A percentile compares a stretch with the other conserved stretches of the same genome.
These are phyloP conservation scores for Clohesyomyces aquaticus DNA, from an alignment of 495 filamentous ascomycete genomes.

Conservation along the genomic window DNA sequence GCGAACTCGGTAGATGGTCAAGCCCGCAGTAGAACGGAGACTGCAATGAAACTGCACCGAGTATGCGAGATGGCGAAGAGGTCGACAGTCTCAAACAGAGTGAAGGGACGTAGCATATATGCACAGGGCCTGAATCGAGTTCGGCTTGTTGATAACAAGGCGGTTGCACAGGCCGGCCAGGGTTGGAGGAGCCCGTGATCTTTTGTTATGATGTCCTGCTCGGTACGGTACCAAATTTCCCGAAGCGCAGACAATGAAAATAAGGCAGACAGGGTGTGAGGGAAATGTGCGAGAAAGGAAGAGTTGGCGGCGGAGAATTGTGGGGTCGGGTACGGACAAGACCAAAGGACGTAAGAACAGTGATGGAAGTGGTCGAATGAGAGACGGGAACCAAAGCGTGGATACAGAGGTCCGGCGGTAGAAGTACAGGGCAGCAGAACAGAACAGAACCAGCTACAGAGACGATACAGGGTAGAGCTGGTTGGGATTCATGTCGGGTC, in stretches of 20 bases:
- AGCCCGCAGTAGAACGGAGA: neutral
- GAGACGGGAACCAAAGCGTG: neutral
- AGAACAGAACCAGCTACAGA: slow-evolving; percentile 17
- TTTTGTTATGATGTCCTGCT: slow-evolving; percentile 17
- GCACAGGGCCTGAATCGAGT: slow-evolving; percentile 29
- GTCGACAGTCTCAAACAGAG: slow-evolving; percentile 6
- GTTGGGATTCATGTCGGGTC: slow-evolving; percentile 33
- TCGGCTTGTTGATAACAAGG: slow-evolving; percentile 22
- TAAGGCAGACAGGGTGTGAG: slow-evolving; percentile 4
- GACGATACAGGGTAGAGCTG: slow-evolving; percentile 32
- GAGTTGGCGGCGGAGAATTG: slow-evolving; percentile 25
- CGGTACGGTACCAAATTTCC: slow-evolving; percentile 26
- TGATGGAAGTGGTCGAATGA: slow-evolving; percentile 19
- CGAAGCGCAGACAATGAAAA: slow-evolving; percentile 17
- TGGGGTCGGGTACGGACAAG: slow-evolving; percentile 7
- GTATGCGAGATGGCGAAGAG: neutral
- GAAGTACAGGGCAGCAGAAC: slow-evolving; percentile 30
- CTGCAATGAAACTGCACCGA: slow-evolving; percentile 17
- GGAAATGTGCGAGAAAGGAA: slow-evolving; percentile 16
- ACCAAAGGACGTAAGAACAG: slow-evolving; percentile 22
- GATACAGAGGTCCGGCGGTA: slow-evolving; percentile 27
- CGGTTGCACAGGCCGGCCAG: slow-evolving; percentile 32
- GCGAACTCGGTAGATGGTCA: neutral
- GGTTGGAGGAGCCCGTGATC: slow-evolving; percentile 32
- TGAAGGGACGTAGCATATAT: slow-evolving; percentile 38